phyloP scores from a whole-genome alignment of 2,329 filamentous ascomycete genomes.

The Alternaria brassicae region DNA sequence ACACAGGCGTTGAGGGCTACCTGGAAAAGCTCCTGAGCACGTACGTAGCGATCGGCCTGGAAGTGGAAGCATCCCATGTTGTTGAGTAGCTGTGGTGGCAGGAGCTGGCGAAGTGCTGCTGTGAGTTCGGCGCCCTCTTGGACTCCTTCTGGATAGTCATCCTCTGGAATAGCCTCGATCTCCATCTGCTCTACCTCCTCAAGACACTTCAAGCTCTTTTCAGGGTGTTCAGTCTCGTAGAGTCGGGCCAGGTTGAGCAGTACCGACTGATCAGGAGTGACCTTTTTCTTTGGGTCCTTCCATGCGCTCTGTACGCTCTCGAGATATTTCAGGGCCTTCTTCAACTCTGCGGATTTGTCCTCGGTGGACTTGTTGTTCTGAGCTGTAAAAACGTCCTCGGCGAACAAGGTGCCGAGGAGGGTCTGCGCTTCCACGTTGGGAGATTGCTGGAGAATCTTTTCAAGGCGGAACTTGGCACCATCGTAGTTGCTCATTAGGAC shows the following conservation, averaged over 20 bases:
- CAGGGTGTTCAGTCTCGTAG: slow-evolving; percentile 84
- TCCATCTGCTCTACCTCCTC: slow-evolving; percentile 92
- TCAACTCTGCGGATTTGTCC: slow-evolving; percentile 83
- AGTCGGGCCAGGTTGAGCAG: slow-evolving; percentile 89
- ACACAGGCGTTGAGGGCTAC: slow-evolving; percentile 89
- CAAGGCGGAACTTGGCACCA: slow-evolving; percentile 89
- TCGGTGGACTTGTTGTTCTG: slow-evolving; percentile 77
- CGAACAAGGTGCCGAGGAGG: slow-evolving; percentile 87
- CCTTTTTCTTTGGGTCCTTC: slow-evolving; percentile 90
- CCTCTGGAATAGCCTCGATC: slow-evolving; percentile 75
- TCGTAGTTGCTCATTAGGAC: slow-evolving; percentile 84
- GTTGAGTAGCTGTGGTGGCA: slow-evolving; percentile 91
- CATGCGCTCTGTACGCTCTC: slow-evolving; percentile 86
- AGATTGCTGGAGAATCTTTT: slow-evolving; percentile 90
- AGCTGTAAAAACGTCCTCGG: slow-evolving; percentile 88
- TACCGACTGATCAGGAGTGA: slow-evolving; percentile 82
- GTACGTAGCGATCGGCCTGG: slow-evolving; percentile 80
- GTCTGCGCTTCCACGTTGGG: slow-evolving; percentile 89
- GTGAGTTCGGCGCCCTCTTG: slow-evolving; percentile 58
- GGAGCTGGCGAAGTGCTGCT: slow-evolving; percentile 71
- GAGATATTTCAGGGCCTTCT: slow-evolving; percentile 84
- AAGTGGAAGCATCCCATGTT: slow-evolving; percentile 98
- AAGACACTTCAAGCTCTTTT: slow-evolving; percentile 90
- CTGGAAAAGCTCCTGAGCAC: slow-evolving; percentile 87
- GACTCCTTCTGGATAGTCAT: slow-evolving; percentile 68